A percentile compares a stretch with the other conserved stretches of the same genome.
Evolutionary conservation across 2,329 filamentous ascomycete species (phyloP).

Genomic region (Sporothrix variecibatus): DNA sequence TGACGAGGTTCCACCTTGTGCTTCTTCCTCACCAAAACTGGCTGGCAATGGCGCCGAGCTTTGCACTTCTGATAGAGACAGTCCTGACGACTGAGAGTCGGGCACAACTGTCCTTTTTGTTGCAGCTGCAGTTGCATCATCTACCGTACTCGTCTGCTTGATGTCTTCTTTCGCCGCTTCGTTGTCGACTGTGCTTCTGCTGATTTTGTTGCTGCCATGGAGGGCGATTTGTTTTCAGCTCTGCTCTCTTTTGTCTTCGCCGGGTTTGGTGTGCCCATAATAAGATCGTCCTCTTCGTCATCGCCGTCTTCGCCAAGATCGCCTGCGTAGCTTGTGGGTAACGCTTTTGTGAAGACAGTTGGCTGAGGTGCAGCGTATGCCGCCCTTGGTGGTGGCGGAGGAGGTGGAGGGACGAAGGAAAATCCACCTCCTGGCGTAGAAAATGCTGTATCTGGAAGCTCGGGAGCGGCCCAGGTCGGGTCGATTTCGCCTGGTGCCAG

Average conservation of each 20-base stretch:
- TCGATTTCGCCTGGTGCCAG: conserved; percentile 34
- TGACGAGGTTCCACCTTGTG: neutral
- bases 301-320: conserved; percentile 29
- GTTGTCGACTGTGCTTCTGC: neutral
- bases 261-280: conserved; percentile 3
- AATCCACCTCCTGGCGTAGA: neutral
- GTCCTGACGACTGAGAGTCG: neutral
- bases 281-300: conserved; percentile 37
- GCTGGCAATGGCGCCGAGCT: neutral
- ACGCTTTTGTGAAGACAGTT: conserved; percentile 14
- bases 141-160: neutral
- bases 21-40: neutral
- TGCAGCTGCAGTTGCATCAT: neutral
- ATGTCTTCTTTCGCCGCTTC: neutral
- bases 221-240: neutral
- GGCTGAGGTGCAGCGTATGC: neutral
- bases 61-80: neutral
- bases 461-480: conserved; percentile 44
- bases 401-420: neutral
- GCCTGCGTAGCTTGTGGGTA: conserved; percentile 9
- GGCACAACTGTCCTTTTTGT: neutral
- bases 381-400: neutral
- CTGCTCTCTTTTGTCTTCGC: neutral
- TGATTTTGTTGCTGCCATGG: neutral
- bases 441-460: conserved; percentile 36